A percentile compares a stretch with the other conserved stretches of the same genome.
Conservation (phyloP, 495 filamentous ascomycete genomes). For the Neurospora sp. region DNA sequence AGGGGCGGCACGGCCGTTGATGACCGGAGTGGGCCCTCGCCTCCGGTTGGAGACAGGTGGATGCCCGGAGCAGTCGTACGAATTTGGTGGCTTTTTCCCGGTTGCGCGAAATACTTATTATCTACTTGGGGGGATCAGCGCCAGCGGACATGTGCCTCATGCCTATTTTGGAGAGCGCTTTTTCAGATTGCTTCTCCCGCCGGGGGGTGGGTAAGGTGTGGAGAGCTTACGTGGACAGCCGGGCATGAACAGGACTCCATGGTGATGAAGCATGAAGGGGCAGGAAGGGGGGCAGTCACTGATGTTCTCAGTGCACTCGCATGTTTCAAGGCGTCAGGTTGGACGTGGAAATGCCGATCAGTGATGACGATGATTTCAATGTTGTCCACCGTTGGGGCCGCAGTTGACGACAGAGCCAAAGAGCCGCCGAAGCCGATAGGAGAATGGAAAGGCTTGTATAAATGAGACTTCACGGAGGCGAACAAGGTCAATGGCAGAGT, state of each 20-base stretch:
- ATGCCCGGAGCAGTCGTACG: background rate
- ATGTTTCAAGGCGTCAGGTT: background rate
- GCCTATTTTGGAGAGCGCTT: background rate
- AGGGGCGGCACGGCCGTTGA: background rate
- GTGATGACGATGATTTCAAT: background rate
- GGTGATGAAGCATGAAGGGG: background rate
- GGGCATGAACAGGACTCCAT: background rate
- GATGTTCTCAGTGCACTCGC: background rate
- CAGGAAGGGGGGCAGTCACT: background rate
- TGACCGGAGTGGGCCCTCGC: background rate
- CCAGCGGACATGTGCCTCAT: background rate
- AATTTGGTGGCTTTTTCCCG: background rate
- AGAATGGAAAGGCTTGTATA: background rate
- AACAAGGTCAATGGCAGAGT: background rate
- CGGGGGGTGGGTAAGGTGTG: background rate
- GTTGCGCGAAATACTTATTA: background rate
- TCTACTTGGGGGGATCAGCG: background rate
- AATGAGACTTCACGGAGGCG: background rate
- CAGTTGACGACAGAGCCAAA: background rate
- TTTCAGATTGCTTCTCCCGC: background rate
- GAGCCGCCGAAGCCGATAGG: background rate
- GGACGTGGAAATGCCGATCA: background rate
- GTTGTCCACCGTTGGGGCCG: background rate
- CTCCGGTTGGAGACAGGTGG: background rate
- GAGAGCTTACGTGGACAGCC: background rate